A percentile compares a stretch with the other conserved stretches of the same genome.
These are phyloP conservation scores for Byssochlamys sp. DNA, from an alignment of 2,329 filamentous ascomycete species.

Conservation along the genomic window DNA sequence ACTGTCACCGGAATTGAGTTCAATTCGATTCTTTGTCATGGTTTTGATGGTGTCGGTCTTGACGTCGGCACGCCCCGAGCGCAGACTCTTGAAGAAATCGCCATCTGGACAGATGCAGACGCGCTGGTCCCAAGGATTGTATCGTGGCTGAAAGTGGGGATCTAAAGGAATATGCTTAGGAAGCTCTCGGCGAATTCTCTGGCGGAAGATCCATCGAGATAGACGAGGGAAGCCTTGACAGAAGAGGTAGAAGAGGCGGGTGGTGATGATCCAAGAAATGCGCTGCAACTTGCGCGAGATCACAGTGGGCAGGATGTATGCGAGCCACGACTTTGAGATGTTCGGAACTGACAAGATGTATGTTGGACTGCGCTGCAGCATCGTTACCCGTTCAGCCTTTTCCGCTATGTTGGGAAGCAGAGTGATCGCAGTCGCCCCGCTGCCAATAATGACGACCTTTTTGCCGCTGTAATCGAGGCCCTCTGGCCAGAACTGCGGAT, in stretches of 20 bases:
- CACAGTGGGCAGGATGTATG: conserved; percentile 30
- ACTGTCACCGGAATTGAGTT: conserved; percentile 35
- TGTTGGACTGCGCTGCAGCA: conserved; percentile 69
- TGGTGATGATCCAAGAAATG: conserved; percentile 42
- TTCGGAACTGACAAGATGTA: conserved; percentile 54
- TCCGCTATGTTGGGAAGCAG: conserved; percentile 61
- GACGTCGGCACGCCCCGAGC: conserved; percentile 43
- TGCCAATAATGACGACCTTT: conserved; percentile 62
- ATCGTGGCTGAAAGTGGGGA: conserved; percentile 55
- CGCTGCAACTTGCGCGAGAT: conserved; percentile 19
- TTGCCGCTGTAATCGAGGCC: conserved; percentile 57
- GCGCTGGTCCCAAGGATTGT: conserved; percentile 64
- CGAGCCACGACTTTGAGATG: conserved; percentile 21
- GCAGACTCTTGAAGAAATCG: conserved; percentile 48
- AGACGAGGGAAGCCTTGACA: conserved; percentile 45
- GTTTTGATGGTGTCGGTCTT: conserved; percentile 47
- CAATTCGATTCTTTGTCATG: conserved; percentile 42
- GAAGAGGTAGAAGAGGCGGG: conserved; percentile 44
- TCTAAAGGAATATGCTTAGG: conserved; percentile 47
- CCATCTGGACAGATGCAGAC: conserved; percentile 59
- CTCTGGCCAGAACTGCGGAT: conserved; percentile 69
- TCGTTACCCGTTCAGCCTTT: conserved; percentile 58
- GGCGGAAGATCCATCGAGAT: conserved; percentile 41
- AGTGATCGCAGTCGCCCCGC: conserved; percentile 70
- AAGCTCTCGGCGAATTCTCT: conserved; percentile 40